phyloP scores from a whole-genome alignment of 371 early-diverging fungal genomes.

The Rhizopus sp. region DNA sequence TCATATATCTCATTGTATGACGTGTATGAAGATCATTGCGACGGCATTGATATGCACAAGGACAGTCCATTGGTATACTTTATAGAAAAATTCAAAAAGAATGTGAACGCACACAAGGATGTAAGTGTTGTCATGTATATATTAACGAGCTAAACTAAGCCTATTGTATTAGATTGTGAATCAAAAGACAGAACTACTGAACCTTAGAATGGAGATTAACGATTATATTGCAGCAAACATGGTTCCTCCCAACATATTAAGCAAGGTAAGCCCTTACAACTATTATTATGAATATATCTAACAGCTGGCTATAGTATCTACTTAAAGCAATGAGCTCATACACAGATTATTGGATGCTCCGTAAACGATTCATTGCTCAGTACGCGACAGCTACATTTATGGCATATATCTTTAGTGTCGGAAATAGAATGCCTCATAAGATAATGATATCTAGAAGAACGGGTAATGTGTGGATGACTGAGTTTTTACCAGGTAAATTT shows the following conservation, averaged over 20 bases:
- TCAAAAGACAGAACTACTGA: constrained; percentile 69
- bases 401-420: constrained; percentile 86
- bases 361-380: constrained; percentile 91
- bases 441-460: constrained; percentile 78
- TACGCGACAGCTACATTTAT: constrained; percentile 89
- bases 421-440: constrained; percentile 85
- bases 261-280: constrained; percentile 45
- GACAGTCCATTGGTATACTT: constrained; percentile 83
- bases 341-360: constrained; percentile 88
- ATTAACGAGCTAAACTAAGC: neutral
- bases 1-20: constrained; percentile 84
- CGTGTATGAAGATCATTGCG: constrained; percentile 84
- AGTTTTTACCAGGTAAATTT: constrained; percentile 70
- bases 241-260: constrained; percentile 82
- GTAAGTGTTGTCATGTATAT: constrained; percentile 22
- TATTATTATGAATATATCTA: neutral
- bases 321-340: constrained; percentile 70
- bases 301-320: constrained; percentile 53
- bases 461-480: constrained; percentile 82
- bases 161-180: constrained; percentile 19
- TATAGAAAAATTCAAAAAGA: constrained; percentile 60
- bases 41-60: constrained; percentile 62
- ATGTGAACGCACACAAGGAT: constrained; percentile 42
- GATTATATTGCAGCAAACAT: constrained; percentile 75
- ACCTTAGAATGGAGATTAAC: constrained; percentile 79